Evolutionary conservation across 75 land plant genomes (phyloP), one percentile per base, ranked within the genome.

Genomic region (Larix kaempferi): DNA sequence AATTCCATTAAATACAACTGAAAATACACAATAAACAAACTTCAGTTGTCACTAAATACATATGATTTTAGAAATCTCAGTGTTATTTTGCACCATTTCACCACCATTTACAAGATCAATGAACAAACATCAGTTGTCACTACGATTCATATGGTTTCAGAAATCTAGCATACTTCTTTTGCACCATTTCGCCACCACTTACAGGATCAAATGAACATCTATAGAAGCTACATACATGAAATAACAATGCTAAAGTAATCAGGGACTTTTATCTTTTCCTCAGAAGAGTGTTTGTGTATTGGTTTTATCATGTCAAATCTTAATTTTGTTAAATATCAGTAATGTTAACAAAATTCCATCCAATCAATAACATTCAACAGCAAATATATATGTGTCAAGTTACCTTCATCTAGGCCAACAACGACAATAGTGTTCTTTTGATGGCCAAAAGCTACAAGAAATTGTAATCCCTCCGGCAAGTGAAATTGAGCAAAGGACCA

Each of bases 401-500:
- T 85, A 91, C 94, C 94, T 91, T 26, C 94, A 84, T 91, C 94
- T 85, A 89, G 78, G 73, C 91, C 88, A 82, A 90, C 86, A 81
- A 94, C 80, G 25, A 92, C 56, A 8, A 90, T 83, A 61, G 92
- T 86, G 58, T 89, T 92, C 23, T 74, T 74, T 26, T 92, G 91
- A 77, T 86, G 66, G 64, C 98, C 98, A 90, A 94, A 94, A 72
- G 98, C 93, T 60, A 85, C 89, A 82, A 92, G 64, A 82, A 80
- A 88, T 29, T 80, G 92, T 5, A 86, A 77, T 33, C 69, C 80
- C 59, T 92, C 98, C 10, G 91, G 93, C 60, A 92, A 77, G 64
- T 86, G 98, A 74, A 90, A 92, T 78, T 88, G 98, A 63, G 98
- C 93, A 80, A 94, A 90, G 16, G 98, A 94, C 93, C 95, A 94